Conservation (phyloP, 2,329 filamentous ascomycete genomes). For the Incumbomyces lentus region DNA sequence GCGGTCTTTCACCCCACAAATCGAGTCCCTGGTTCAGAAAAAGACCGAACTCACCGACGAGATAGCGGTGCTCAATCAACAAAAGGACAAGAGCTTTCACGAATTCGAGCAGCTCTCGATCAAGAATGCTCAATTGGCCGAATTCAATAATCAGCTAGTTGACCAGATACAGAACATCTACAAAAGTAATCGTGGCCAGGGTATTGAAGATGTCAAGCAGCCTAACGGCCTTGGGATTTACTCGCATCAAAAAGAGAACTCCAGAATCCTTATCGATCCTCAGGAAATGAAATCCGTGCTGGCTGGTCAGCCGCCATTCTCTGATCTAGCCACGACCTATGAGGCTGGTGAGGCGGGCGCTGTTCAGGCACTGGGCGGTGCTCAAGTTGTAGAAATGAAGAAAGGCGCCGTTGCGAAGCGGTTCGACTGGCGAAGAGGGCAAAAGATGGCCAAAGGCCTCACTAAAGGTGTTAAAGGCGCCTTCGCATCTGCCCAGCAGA, state of each 20-base stretch:
- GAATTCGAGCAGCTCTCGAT: slow-evolving; percentile 92
- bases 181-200: slow-evolving; percentile 45
- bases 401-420: slow-evolving; percentile 82
- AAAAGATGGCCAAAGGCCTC: slow-evolving; percentile 87
- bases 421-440: slow-evolving; percentile 98
- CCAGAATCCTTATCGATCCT: slow-evolving; percentile 33
- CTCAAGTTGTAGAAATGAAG: slow-evolving; percentile 90
- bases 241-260: slow-evolving; percentile 43
- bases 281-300: slow-evolving; percentile 34
- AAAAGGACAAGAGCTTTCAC: slow-evolving; percentile 85
- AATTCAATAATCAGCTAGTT: slow-evolving; percentile 91
- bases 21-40: slow-evolving; percentile 84
- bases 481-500: slow-evolving; percentile 57
- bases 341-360: slow-evolving; percentile 58
- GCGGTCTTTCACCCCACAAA: slow-evolving; percentile 61
- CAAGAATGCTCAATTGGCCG: slow-evolving; percentile 87
- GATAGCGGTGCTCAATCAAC: slow-evolving; percentile 66
- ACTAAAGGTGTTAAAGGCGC: slow-evolving; percentile 90
- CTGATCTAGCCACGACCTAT: slow-evolving; percentile 48
- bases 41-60: slow-evolving; percentile 77
- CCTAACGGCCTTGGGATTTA: slow-evolving; percentile 56
- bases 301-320: slow-evolving; percentile 42
- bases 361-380: slow-evolving; percentile 53
- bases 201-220: slow-evolving; percentile 20
- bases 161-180: slow-evolving; percentile 90